Conservation (phyloP, 108 stramenopile genomes). For the Asterionellopsis glacialis region DNA sequence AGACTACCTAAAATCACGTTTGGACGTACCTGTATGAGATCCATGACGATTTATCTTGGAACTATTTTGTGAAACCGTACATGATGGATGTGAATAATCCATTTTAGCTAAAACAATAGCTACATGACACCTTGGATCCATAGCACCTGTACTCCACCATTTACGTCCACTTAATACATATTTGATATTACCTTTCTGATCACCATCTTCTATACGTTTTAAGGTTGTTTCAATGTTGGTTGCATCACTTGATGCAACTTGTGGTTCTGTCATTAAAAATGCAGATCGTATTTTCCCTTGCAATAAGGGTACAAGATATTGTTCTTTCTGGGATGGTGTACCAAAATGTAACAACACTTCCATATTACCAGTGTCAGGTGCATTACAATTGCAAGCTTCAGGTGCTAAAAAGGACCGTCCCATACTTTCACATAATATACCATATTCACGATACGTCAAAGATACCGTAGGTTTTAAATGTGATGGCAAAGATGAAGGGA, state of each 20-base stretch:
- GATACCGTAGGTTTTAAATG: conserved; percentile 22
- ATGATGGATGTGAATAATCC: conserved; percentile 32
- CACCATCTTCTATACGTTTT: conserved; percentile 14
- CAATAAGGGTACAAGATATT: conserved; percentile 75
- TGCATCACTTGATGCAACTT: conserved; percentile 89
- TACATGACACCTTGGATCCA: conserved; percentile 87
- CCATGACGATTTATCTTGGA: conserved; percentile 19
- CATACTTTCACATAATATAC: conserved; percentile 85
- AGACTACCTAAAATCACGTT: no score
- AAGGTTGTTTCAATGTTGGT: conserved; percentile 81
- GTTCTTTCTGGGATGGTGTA: conserved; percentile 55
- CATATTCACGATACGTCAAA: conserved; percentile 82
- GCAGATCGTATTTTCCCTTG: conserved; percentile 77
- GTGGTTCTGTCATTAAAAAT: conserved; percentile 97
- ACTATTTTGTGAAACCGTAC: background rate
- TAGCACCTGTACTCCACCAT: conserved; percentile 93
- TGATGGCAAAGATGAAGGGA: conserved; percentile 8
- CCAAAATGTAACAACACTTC: conserved; percentile 92
- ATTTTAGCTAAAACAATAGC: conserved; percentile 84
- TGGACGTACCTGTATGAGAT: conserved; percentile 73
- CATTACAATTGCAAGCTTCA: conserved; percentile 93
- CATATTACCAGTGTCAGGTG: conserved; percentile 99
- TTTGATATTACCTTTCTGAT: conserved; percentile 13
- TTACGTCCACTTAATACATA: conserved; percentile 82
- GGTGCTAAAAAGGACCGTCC: conserved; percentile 78